Percentiles rank a stretch among this genome's conserved stretches.
Conservation (phyloP, 148 eudicot species). For the Fagopyrum tataricum region DNA sequence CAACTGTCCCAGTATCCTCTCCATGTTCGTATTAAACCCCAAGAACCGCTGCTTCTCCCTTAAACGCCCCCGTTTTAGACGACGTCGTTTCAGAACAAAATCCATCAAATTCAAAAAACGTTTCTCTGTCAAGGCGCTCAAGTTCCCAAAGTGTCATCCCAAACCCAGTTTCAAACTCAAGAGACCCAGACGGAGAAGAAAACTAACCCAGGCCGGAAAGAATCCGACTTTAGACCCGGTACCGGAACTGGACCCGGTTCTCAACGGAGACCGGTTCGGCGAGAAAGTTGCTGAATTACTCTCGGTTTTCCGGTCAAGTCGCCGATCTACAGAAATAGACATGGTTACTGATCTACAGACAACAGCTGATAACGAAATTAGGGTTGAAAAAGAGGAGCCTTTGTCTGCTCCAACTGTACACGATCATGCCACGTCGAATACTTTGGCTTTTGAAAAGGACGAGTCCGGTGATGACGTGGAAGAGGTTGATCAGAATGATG, state of each 20-base stretch:
- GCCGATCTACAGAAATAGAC: conserved; percentile 45
- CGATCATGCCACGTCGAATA: background rate
- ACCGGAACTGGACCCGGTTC: background rate
- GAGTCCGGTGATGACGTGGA: conserved; percentile 15
- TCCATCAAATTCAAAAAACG: conserved; percentile 30
- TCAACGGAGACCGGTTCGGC: conserved; percentile 19
- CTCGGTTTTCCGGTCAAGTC: conserved; percentile 31
- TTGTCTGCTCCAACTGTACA: conserved; percentile 38
- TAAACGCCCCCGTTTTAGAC: conserved; percentile 9
- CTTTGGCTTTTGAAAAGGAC: conserved; percentile 15
- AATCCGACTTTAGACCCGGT: background rate
- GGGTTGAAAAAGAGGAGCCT: background rate
- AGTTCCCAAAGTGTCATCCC: conserved; percentile 21
- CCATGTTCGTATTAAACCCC: conserved; percentile 31
- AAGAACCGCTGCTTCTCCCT: conserved; percentile 16
- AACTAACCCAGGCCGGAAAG: conserved; percentile 12
- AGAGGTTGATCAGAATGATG: conserved; percentile 29
- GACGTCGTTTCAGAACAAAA: conserved; percentile 22
- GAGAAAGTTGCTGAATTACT: conserved; percentile 31
- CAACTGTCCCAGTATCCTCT: conserved; percentile 40
- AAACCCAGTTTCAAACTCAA: conserved; percentile 26
- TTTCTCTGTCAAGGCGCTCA: conserved; percentile 26
- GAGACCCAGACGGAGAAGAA: conserved; percentile 29
- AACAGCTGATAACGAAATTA: background rate
- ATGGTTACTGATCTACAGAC: conserved; percentile 35